Evolutionary conservation across 2,329 filamentous ascomycete genomes (phyloP), one percentile per base, ranked within the genome.

Genomic region (Exserohilum turcica): DNA sequence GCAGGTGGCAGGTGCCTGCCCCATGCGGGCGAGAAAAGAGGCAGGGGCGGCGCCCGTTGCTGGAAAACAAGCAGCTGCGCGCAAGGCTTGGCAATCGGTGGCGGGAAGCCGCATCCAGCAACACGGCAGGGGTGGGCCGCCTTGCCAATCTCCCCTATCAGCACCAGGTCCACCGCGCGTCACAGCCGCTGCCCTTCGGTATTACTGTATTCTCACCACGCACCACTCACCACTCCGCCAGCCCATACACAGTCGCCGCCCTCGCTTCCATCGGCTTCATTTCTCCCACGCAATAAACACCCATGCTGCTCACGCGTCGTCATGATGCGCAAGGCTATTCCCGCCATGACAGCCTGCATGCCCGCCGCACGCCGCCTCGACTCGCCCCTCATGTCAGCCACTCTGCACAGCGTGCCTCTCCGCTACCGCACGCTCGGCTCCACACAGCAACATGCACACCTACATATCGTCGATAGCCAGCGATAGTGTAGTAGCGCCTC

Each of bases 141-240:
- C 19, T 24, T 29, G 7, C 42, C 42, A 52, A 53, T 53, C 39
- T 53, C 50, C 45, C 38, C 36, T 49, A 49, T 43, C 50, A 44
- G 39, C 36, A 19, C n/a, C 16, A 28, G 16, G 18, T 28, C 36
- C 15, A 27, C 46, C 31, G 31, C 31, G 32, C 10, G 15, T 16
- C 15, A 9, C 8, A 3, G 16, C 33, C 15, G 10, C 7, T 36
- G 5, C 18, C 16, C 15, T 16, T 19, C 36, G 28, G 28, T 18
- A 33, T 24, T 24, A 24, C 7, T 24, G 21, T 24, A n/a, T n/a
- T n/a, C n/a, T n/a, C n/a, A n/a, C n/a, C n/a, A n/a, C n/a, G n/a
- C n/a, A n/a, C n/a, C n/a, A n/a, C n/a, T n/a, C n/a, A n/a, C n/a
- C n/a, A n/a, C n/a, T n/a, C n/a, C n/a, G n/a, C n/a, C n/a, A n/a